Conservation (phyloP, 2,329 filamentous ascomycete species). For the Aspergillus novoparasiticus region DNA sequence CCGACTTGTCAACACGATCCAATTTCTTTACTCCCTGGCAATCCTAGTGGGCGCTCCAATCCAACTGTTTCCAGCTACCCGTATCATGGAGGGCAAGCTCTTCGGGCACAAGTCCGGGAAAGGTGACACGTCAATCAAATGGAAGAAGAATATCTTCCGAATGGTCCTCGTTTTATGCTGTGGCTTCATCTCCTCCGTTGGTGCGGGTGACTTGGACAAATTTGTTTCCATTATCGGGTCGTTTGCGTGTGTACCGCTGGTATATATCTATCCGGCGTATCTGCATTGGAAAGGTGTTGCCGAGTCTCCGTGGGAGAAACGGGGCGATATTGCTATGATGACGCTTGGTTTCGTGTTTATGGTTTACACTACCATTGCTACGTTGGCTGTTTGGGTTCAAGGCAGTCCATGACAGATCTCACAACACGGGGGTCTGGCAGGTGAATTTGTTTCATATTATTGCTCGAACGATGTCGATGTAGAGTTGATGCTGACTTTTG, state of each 20-base stretch:
- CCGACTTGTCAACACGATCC: slow-evolving; percentile 88
- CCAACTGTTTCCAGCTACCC: slow-evolving; percentile 94
- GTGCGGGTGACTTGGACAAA: slow-evolving; percentile 89
- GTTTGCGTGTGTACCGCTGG: slow-evolving; percentile 93
- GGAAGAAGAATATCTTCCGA: slow-evolving; percentile 96
- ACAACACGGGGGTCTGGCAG: not conserved
- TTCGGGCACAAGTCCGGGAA: slow-evolving; percentile 88
- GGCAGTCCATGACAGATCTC: not conserved
- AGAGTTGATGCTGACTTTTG: not conserved
- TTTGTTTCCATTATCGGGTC: slow-evolving; percentile 93
- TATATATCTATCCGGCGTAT: slow-evolving; percentile 89
- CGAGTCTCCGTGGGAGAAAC: slow-evolving; percentile 56
- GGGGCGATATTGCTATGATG: slow-evolving; percentile 65
- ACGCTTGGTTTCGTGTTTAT: slow-evolving; percentile 66
- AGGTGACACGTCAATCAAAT: slow-evolving; percentile 96
- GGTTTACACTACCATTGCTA: slow-evolving; percentile 71
- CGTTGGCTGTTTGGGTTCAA: slow-evolving; percentile 43
- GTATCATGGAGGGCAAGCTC: slow-evolving; percentile 87
- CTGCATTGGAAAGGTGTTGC: slow-evolving; percentile 71
- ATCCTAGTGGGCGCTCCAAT: slow-evolving; percentile 90
- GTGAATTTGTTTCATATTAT: not conserved
- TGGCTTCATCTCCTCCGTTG: slow-evolving; percentile 81
- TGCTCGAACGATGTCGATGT: not conserved
- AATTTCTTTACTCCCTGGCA: slow-evolving; percentile 90
- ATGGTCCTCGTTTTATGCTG: slow-evolving; percentile 88